Evolutionary conservation across 257 asterid genomes (phyloP).

Genomic region (Nicotiana benthamiana): DNA sequence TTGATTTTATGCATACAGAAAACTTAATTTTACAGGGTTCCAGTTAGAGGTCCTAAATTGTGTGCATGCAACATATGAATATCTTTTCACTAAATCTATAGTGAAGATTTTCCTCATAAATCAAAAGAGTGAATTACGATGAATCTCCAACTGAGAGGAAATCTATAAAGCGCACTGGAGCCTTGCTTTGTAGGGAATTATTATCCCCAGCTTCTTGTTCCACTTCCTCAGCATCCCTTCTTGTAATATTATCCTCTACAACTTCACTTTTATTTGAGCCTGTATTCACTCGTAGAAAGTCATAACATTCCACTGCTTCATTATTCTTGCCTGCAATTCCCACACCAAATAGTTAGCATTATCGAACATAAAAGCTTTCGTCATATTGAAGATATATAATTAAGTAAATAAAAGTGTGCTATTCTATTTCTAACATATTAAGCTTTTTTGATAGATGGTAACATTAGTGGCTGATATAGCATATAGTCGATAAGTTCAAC

Average conservation of each 20-base stretch:
- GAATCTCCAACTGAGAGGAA: conserved; percentile 42
- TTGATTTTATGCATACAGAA: not conserved
- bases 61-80: not conserved
- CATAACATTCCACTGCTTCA: conserved; percentile 53
- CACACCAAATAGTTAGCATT: not conserved
- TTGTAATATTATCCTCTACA: conserved; percentile 35
- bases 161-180: conserved; percentile 32
- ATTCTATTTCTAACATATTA: no score
- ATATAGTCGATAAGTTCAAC: no score
- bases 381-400: no score
- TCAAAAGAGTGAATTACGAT: conserved; percentile 1
- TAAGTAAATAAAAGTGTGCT: no score
- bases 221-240: conserved; percentile 39
- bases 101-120: not conserved
- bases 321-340: conserved; percentile 40
- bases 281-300: conserved; percentile 62
- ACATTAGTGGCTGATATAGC: no score
- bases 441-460: no score
- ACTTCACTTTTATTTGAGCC: conserved; percentile 72
- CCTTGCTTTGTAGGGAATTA: not conserved
- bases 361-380: no score
- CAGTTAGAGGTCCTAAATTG: not conserved
- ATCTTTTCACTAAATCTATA: not conserved
- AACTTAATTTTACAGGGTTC: not conserved
- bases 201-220: conserved; percentile 23